Evolutionary conservation across 306 rosid species (phyloP), one percentile per base, ranked within the genome.

Genomic region (Glycine tomentella): DNA sequence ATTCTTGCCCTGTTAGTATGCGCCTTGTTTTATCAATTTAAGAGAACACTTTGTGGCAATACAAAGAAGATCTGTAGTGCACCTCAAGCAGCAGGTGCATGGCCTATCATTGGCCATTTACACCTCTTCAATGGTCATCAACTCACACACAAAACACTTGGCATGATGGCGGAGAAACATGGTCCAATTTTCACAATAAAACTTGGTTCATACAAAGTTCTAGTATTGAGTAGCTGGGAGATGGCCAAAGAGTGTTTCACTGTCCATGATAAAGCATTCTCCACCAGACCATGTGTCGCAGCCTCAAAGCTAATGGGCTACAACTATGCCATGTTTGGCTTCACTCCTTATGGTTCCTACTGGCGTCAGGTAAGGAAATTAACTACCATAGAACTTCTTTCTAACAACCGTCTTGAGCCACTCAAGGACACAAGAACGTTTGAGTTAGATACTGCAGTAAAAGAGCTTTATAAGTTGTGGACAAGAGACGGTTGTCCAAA

Each of bases 31-130:
- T 77, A 72, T 50, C 77, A 57, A 42, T 4, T 81, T 7, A 85
- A 77, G 70, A 85, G 68, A 73, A 69, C 36, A 67, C 53, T 42
- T 42, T 8, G n/a, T 16, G 4, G 48, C 59, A 68, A 50, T 4
- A 63, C 77, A 80, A 83, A 55, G 80, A 83, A 55, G 80, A 42
- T 36, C 65, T 53, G 66, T 53, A 20, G 31, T 48, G 86, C 83
- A 15, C 86, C 88, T 55, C 81, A 81, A 81, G 88, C 86, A 57
- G 74, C 55, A n/a, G 77, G 88, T n/a, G 69, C 83, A 57, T 85
- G 80, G 86, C 88, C 86, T 31, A 81, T 78, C 17, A 73, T 85
- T 72, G 88, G 83, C 13, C 86, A 85, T 52, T 46, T 81, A 40
- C 88, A 85, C 64, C 88, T 81, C 74, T 81, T 81, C 16, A 20